These are phyloP conservation scores for Pseudogymnoascus sp. DNA, from an alignment of 2,329 filamentous ascomycete species.

Conservation along the genomic window DNA sequence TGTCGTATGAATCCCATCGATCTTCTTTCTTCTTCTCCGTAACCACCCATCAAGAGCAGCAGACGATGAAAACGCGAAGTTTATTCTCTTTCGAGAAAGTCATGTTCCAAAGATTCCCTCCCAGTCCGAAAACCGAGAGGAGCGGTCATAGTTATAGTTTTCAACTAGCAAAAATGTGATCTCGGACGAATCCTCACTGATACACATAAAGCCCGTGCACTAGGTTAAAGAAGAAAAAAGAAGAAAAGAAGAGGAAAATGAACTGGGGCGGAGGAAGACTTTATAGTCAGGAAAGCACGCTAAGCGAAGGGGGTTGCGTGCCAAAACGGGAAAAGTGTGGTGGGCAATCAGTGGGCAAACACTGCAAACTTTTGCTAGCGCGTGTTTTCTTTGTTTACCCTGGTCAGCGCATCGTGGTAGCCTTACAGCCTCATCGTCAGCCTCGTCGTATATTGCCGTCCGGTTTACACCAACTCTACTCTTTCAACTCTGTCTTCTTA, in stretches of 20 bases:
- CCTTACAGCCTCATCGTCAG: neutral
- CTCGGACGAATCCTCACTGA: constrained; percentile 84
- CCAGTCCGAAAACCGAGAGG: constrained; percentile 57
- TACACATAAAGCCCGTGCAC: constrained; percentile 63
- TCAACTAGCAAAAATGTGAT: constrained; percentile 72
- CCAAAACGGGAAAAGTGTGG: neutral
- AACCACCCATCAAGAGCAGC: constrained; percentile 35
- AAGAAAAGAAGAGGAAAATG: constrained; percentile 8
- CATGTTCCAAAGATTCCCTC: constrained; percentile 71
- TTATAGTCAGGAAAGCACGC: neutral
- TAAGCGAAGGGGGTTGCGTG: neutral
- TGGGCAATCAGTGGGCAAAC: neutral
- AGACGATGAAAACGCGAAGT: constrained; percentile 40
- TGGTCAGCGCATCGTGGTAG: neutral
- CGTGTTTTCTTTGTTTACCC: neutral
- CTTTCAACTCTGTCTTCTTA: neutral
- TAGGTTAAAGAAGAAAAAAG: constrained; percentile 9
- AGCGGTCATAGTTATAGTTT: constrained; percentile 58
- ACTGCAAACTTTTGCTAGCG: constrained; percentile 4
- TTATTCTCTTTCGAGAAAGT: constrained; percentile 28
- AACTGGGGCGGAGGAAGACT: neutral
- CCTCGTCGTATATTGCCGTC: neutral
- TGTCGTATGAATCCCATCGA: neutral
- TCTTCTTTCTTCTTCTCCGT: constrained; percentile 39
- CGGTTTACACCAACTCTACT: neutral